Evolutionary conservation across 2,329 filamentous ascomycete genomes (phyloP).

Genomic region (Colletotrichum agaves): DNA sequence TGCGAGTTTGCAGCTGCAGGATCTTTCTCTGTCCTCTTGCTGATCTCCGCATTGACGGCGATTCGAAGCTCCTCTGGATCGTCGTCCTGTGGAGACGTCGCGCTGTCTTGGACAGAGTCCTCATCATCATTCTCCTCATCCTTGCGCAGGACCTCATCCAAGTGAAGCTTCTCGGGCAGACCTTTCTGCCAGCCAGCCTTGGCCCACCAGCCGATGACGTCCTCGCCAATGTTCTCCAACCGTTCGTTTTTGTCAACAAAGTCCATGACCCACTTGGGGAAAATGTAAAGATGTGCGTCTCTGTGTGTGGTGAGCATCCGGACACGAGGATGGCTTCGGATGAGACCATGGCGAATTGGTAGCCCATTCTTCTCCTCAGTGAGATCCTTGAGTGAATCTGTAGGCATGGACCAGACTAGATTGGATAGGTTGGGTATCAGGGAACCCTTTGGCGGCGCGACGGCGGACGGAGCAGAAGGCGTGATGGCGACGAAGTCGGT

Average conservation of each 20-base stretch:
- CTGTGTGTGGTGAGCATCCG: constrained; percentile 86
- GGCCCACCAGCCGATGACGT: constrained; percentile 94
- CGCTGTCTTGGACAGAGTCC: constrained; percentile 45
- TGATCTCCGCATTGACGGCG: constrained; percentile 1
- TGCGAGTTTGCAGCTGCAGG: constrained; percentile 42
- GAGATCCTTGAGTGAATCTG: constrained; percentile 87
- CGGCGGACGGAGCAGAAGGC: constrained; percentile 67
- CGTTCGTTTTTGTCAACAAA: constrained; percentile 82
- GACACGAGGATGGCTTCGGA: constrained; percentile 79
- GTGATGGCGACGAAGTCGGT: constrained; percentile 90
- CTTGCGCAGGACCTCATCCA: constrained; percentile 72
- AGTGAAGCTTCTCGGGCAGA: constrained; percentile 79
- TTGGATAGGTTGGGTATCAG: constrained; percentile 77
- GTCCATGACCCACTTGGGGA: constrained; percentile 90
- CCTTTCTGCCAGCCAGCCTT: constrained; percentile 92
- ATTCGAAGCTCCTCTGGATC: constrained; percentile 39
- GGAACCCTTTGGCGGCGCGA: constrained; percentile 62
- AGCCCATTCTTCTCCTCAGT: constrained; percentile 79
- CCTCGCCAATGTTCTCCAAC: constrained; percentile 89
- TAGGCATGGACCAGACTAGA: constrained; percentile 86
- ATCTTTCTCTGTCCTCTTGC: constrained; percentile 14
- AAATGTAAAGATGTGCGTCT: constrained; percentile 94
- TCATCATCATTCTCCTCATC: constrained; percentile 52
- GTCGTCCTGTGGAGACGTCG: constrained; percentile 41
- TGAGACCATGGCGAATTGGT: constrained; percentile 78